Evolutionary conservation across 2,329 filamentous ascomycete species (phyloP), one percentile per base, ranked within the genome.

Genomic region (Phialocephala sp.): DNA sequence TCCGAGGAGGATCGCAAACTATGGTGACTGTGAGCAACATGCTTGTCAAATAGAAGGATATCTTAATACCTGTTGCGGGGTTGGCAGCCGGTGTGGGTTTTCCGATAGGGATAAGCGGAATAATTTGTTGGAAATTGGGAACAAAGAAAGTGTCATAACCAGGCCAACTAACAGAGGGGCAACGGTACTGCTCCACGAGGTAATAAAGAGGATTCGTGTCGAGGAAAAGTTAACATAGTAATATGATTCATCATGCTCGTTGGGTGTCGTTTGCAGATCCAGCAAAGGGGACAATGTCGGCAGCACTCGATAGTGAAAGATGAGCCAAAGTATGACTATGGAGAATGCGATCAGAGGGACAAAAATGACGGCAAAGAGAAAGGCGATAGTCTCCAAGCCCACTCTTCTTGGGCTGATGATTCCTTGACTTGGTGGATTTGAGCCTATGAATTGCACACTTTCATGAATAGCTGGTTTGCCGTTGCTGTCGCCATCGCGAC

Each of bases 1-100:
- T 50, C 45, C 45, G 6, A 50, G 45, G n/a, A 50, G 45, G 45
- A 50, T 22, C n/a, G 45, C n/a, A n/a, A 50, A 50, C 45, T 50
- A 11, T 11, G 6, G n/a, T 24, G 5, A 11, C 5, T 22, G 8
- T 50, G 2, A 50, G 45, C n/a, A 22, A 24, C 41, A 50, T 50
- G 45, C n/a, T 5, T 6, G n/a, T 22, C 41, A 24, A 22, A 24
- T 9, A 11, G 8, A 22, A n/a, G 8, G 8, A 11, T 1, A 8
- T 8, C 22, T 24, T 50, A 24, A 50, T 22, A 50, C 45, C 45
- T 50, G 45, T n/a, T 50, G 11, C 3, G 45, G 45, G 11, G 45
- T 50, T 22, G 45, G 45, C n/a, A 50, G n/a, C 22, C 45, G 45
- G 4, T 20, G 45, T 24, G 20, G 20, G 12, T 24, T 50, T 4